Conservation (phyloP, 202 grass and related monocot genomes). For the Hordeum pubiflorum region DNA sequence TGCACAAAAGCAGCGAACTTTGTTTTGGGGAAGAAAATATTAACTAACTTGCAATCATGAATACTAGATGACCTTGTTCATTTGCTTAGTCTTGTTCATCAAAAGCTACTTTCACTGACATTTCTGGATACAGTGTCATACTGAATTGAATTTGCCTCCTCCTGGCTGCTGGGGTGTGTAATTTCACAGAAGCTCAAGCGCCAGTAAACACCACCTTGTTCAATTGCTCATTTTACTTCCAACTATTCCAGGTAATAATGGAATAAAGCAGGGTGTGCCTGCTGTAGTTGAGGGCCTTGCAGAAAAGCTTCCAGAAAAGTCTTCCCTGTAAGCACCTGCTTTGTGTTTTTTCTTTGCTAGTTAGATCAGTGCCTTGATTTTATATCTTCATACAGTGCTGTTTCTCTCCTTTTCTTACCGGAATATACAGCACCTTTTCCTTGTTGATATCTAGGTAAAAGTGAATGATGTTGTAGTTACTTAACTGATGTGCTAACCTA, state of each 20-base stretch:
- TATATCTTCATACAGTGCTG: background rate
- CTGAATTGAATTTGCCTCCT: background rate
- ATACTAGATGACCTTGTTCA: background rate
- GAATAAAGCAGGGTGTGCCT: slow-evolving; percentile 34
- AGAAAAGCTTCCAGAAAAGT: slow-evolving; percentile 37
- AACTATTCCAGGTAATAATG: slow-evolving; percentile 48
- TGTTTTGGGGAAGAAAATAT: background rate
- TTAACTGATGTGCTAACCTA: slow-evolving; percentile 3
- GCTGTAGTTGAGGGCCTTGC: slow-evolving; percentile 15
- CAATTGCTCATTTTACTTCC: slow-evolving; percentile 4
- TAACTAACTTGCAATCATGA: background rate
- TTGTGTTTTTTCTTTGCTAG: slow-evolving; percentile 1
- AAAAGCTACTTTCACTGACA: background rate
- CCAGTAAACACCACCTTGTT: background rate
- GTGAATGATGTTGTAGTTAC: background rate
- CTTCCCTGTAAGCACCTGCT: slow-evolving; percentile 50
- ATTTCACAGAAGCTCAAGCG: slow-evolving; percentile 6
- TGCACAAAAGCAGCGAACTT: background rate
- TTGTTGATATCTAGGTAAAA: background rate
- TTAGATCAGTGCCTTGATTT: background rate
- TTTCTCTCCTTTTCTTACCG: slow-evolving; percentile 4
- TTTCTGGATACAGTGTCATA: background rate
- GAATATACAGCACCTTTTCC: background rate
- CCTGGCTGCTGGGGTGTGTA: background rate
- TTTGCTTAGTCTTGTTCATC: background rate